These are phyloP conservation scores for Puya raimondii DNA, from an alignment of 176 grass and related monocot genomes.

Conservation along the genomic window DNA sequence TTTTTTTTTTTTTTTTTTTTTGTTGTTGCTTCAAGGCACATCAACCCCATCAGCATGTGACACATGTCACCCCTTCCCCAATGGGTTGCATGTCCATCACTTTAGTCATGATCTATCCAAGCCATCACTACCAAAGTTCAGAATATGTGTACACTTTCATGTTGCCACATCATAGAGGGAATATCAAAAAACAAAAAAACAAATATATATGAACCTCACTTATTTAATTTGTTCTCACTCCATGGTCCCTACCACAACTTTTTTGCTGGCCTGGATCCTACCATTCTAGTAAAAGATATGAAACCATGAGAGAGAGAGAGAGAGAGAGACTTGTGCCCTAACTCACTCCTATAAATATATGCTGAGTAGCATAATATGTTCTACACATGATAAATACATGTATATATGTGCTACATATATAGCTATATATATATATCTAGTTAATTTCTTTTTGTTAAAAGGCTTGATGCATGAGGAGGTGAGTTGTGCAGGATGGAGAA, in stretches of 20 bases:
- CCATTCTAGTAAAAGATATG: background rate
- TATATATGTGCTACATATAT: too few species aligned
- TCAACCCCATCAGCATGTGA: background rate
- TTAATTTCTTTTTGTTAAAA: too few species aligned
- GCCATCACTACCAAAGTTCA: too few species aligned
- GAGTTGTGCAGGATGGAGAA: constrained; percentile 41
- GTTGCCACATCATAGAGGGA: too few species aligned
- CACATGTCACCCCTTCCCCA: background rate
- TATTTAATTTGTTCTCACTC: background rate
- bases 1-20: too few species aligned
- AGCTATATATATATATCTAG: too few species aligned
- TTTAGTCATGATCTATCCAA: background rate
- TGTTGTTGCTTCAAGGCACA: too few species aligned
- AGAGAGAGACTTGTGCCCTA: background rate
- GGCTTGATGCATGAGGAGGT: constrained; percentile 17
- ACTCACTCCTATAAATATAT: background rate
- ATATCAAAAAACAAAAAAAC: too few species aligned
- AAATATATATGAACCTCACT: background rate
- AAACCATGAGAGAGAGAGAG: background rate
- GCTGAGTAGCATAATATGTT: background rate
- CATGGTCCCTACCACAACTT: background rate
- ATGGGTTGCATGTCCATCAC: background rate
- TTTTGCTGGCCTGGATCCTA: background rate
- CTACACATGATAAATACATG: background rate
- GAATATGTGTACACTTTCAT: too few species aligned